Conservation (phyloP, 1,284 basidiomycete species). For the Microstroma glucosiphilum region DNA sequence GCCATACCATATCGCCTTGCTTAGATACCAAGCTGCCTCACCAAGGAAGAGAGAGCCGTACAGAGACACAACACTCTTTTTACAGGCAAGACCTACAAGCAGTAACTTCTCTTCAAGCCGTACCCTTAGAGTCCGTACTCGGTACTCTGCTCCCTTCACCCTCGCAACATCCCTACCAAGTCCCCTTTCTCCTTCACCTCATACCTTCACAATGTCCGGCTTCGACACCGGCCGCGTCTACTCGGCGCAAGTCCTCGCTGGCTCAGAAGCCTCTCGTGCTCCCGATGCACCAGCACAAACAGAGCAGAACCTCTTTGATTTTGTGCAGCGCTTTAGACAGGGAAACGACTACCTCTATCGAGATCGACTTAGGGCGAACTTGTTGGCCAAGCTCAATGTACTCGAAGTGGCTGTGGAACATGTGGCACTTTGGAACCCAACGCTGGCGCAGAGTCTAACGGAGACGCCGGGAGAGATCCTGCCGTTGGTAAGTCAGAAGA, state of each 20-base stretch:
- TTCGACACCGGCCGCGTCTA: slow-evolving; percentile 47
- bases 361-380: slow-evolving; percentile 80
- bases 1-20: no score
- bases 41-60: no score
- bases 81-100: no score
- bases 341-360: slow-evolving; percentile 55
- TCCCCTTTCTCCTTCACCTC: slow-evolving; percentile 3
- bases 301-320: slow-evolving; percentile 46
- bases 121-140: no score
- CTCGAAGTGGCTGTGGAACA: slow-evolving; percentile 89
- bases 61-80: no score
- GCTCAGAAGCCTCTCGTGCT: slow-evolving; percentile 35
- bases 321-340: slow-evolving; percentile 47
- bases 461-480: slow-evolving; percentile 82
- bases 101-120: no score
- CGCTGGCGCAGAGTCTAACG: slow-evolving; percentile 82
- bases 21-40: no score
- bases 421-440: slow-evolving; percentile 83
- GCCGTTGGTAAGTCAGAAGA: slow-evolving; percentile 62
- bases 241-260: slow-evolving; percentile 42
- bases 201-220: slow-evolving; percentile 39
- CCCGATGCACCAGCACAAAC: slow-evolving; percentile 47
- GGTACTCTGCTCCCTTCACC: no score
- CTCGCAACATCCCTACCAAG: no score
- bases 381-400: slow-evolving; percentile 82